A percentile compares a stretch with the other conserved stretches of the same genome.
phyloP scores from a whole-genome alignment of 768 basidiomycete species.

The Termitomyces sp. region DNA sequence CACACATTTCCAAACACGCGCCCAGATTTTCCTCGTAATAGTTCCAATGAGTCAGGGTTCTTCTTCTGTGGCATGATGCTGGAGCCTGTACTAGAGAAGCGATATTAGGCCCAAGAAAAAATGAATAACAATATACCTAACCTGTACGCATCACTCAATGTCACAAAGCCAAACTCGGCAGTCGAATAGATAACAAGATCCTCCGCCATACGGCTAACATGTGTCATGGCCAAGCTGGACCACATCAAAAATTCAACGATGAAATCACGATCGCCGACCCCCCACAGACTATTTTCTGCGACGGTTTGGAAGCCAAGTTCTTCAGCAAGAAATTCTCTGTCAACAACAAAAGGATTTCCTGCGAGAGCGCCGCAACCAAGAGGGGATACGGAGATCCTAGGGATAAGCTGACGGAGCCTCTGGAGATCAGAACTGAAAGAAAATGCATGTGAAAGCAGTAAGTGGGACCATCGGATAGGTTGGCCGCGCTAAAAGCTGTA shows the following conservation, averaged over 20 bases:
- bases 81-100: slow-evolving; percentile 77
- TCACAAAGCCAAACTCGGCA: slow-evolving; percentile 95
- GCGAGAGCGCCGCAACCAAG: slow-evolving; percentile 94
- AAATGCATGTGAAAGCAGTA: slow-evolving; percentile 91
- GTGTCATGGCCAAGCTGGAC: slow-evolving; percentile 88
- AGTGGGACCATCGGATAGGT: slow-evolving; percentile 98
- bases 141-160: slow-evolving; percentile 98
- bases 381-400: slow-evolving; percentile 90
- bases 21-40: slow-evolving; percentile 93
- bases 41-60: slow-evolving; percentile 94
- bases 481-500: slow-evolving; percentile 72
- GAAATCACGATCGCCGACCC: slow-evolving; percentile 96
- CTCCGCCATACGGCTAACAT: slow-evolving; percentile 93
- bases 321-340: slow-evolving; percentile 86
- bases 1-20: slow-evolving; percentile 89
- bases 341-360: slow-evolving; percentile 93
- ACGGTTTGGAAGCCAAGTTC: slow-evolving; percentile 88
- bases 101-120: not conserved
- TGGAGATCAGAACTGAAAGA: slow-evolving; percentile 90
- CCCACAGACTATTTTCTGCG: slow-evolving; percentile 96
- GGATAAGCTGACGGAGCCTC: slow-evolving; percentile 77
- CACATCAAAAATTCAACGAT: slow-evolving; percentile 97
- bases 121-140: not conserved
- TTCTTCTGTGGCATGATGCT: slow-evolving; percentile 99
- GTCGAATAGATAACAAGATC: slow-evolving; percentile 96